phyloP scores from a whole-genome alignment of 306 rosid species.

The Gynostemma pentaphyllum region DNA sequence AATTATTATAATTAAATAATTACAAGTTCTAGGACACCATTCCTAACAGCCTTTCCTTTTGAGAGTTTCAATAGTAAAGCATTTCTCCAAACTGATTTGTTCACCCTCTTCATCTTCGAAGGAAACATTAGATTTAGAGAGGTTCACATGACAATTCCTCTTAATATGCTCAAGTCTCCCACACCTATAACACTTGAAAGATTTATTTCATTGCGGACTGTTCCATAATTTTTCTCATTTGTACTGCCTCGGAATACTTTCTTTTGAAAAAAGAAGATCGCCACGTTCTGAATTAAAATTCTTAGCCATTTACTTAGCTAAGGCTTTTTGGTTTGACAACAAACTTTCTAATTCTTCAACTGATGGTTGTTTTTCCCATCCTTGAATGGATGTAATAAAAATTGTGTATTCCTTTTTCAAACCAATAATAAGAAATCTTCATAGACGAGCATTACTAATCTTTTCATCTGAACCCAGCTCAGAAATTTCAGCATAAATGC shows the following conservation, averaged over 20 bases:
- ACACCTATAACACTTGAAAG: no score
- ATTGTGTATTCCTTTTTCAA: no score
- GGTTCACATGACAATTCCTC: no score
- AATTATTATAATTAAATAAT: no score
- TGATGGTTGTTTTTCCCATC: not conserved
- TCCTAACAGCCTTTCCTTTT: no score
- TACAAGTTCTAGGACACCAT: no score
- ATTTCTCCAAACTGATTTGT: not conserved
- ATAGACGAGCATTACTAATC: not conserved
- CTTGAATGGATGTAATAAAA: not conserved
- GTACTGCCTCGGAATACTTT: no score
- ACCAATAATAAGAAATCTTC: not conserved
- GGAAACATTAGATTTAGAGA: not conserved
- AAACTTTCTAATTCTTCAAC: not conserved
- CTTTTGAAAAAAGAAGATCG: no score
- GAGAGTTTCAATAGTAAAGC: not conserved
- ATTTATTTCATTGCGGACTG: no score
- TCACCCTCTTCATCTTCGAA: not conserved
- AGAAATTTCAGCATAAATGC: not conserved
- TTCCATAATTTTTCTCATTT: no score
- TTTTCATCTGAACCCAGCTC: not conserved
- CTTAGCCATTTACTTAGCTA: not conserved
- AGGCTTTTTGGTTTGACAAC: slow-evolving; percentile 1
- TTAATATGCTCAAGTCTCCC: no score
- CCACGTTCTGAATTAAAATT: no score